Evolutionary conservation across 2,329 filamentous ascomycete genomes (phyloP).

Genomic region (Fusarium redolens): DNA sequence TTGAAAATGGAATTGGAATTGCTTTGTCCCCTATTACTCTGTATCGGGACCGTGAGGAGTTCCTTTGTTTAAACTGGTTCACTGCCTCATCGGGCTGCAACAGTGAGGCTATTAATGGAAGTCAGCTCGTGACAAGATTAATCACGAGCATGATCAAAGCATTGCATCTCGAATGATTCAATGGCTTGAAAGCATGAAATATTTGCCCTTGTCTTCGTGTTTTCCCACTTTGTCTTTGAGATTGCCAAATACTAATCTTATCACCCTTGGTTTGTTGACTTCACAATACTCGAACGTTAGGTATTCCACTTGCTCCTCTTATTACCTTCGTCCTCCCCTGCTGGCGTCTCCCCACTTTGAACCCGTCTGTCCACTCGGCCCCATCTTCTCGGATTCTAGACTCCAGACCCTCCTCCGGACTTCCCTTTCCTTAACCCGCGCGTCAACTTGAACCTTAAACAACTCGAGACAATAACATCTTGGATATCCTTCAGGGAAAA

Average conservation of each 20-base stretch:
- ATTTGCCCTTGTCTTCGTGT: background rate
- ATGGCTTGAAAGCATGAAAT: background rate
- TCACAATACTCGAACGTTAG: background rate
- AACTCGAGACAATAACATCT: background rate
- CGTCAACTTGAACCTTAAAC: constrained; percentile 18
- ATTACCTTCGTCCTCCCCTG: background rate
- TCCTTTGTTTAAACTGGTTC: background rate
- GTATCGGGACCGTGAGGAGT: background rate
- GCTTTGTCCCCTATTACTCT: background rate
- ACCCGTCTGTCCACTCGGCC: constrained; percentile 9
- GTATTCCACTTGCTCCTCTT: constrained; percentile 4
- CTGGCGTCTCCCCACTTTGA: constrained; percentile 19
- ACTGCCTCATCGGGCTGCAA: background rate
- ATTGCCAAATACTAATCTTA: background rate
- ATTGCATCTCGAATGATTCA: too few species aligned
- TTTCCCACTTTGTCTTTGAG: background rate
- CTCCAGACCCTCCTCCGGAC: constrained; percentile 31
- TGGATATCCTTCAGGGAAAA: background rate
- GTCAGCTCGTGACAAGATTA: background rate
- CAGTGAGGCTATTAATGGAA: background rate
- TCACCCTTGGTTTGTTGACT: background rate
- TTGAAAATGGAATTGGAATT: background rate
- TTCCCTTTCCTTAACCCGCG: constrained; percentile 27
- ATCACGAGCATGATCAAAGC: background rate
- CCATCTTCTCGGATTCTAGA: constrained; percentile 23